These are phyloP conservation scores for Schizonepeta tenuifolia DNA, from an alignment of 257 asterid species.

Conservation along the genomic window DNA sequence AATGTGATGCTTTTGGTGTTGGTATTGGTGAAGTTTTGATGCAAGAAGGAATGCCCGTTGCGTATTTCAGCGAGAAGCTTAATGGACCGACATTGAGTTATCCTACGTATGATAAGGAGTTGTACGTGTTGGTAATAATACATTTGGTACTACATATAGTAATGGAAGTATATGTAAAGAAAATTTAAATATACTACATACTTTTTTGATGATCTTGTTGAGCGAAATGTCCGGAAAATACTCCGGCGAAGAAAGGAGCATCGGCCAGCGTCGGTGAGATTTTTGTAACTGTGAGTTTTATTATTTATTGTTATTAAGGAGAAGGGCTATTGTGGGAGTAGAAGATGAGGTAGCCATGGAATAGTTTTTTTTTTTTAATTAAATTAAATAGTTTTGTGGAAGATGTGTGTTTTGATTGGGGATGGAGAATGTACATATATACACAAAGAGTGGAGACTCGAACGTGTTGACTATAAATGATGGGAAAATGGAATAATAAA, in stretches of 20 bases:
- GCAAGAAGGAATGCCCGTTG: too few species aligned
- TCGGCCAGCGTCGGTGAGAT: not conserved
- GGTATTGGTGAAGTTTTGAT: too few species aligned
- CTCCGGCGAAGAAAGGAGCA: conserved; percentile 7
- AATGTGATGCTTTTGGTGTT: too few species aligned
- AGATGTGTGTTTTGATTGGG: not conserved
- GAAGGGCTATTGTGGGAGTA: not conserved
- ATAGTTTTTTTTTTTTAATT: not conserved
- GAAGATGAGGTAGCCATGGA: too few species aligned
- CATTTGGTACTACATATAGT: too few species aligned
- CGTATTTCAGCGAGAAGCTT: too few species aligned
- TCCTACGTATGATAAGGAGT: too few species aligned
- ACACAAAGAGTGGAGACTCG: not conserved
- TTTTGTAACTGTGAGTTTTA: not conserved
- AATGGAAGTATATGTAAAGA: not conserved
- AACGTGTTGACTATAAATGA: not conserved
- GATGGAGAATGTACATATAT: not conserved
- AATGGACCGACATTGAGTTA: too few species aligned
- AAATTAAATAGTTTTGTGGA: not conserved
- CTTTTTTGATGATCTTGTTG: conserved; percentile 8
- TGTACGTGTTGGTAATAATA: too few species aligned
- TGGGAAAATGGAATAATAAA: not conserved
- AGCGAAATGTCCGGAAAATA: not conserved
- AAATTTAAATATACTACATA: not conserved
- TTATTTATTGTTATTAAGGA: not conserved